These are phyloP conservation scores for Dioscorea alata DNA, from an alignment of 106 monocot genomes.

Conservation along the genomic window DNA sequence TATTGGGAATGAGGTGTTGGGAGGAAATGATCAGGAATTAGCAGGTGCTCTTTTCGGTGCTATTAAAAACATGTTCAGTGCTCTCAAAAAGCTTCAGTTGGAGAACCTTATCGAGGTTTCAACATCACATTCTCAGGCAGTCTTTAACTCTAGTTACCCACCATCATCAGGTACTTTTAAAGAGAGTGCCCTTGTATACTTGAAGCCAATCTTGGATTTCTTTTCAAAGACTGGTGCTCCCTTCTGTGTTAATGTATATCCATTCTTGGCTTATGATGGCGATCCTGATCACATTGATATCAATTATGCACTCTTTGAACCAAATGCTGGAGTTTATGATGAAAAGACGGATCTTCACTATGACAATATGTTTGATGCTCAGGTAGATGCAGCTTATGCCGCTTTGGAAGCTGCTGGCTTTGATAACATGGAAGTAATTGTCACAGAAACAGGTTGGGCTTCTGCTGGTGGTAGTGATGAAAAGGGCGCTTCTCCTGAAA, in stretches of 20 bases:
- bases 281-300: conserved; percentile 68
- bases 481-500: conserved; percentile 43
- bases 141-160: conserved; percentile 67
- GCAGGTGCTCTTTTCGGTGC: conserved; percentile 57
- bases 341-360: conserved; percentile 53
- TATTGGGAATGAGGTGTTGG: conserved; percentile 70
- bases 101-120: conserved; percentile 42
- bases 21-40: conserved; percentile 40
- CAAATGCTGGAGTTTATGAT: conserved; percentile 70
- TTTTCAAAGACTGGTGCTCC: conserved; percentile 46
- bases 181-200: conserved; percentile 30
- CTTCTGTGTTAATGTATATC: conserved; percentile 72
- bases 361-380: conserved; percentile 91
- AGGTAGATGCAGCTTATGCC: conserved; percentile 69
- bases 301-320: conserved; percentile 65
- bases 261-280: conserved; percentile 62
- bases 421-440: conserved; percentile 56
- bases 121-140: conserved; percentile 75
- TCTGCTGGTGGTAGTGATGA: conserved; percentile 56
- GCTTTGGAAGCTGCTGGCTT: conserved; percentile 60
- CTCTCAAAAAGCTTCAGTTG: conserved; percentile 41
- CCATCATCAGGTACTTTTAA: conserved; percentile 71
- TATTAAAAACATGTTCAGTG: conserved; percentile 43
- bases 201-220: conserved; percentile 65
- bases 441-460: conserved; percentile 88